Conservation (phyloP, 2,329 filamentous ascomycete genomes). For the Beauveria brongniartii region DNA sequence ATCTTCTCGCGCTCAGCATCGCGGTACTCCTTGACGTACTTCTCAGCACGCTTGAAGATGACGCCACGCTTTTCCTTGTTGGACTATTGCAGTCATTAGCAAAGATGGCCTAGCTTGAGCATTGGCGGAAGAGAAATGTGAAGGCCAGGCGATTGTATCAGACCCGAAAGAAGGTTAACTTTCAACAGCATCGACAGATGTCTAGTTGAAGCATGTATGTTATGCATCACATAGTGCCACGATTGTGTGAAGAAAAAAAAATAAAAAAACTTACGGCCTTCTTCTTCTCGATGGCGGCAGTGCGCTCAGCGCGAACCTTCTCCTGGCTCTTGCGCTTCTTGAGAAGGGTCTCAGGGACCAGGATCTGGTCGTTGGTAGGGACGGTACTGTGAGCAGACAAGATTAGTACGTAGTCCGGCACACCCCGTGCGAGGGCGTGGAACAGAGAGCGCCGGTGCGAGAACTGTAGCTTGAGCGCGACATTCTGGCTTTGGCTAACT, state of each 20-base stretch:
- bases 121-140: conserved; percentile 8
- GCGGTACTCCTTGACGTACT: conserved; percentile 99
- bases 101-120: conserved; percentile 2
- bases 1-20: conserved; percentile 98
- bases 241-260: conserved; percentile 13
- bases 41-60: conserved; percentile 99
- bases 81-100: conserved; percentile 53
- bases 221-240: conserved; percentile 70
- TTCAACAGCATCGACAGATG: conserved; percentile 93
- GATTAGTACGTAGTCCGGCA: conserved; percentile 74
- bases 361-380: conserved; percentile 88
- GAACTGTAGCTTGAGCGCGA: conserved; percentile 87
- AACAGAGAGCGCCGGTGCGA: conserved; percentile 71
- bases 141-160: conserved; percentile 49
- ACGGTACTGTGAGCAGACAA: conserved; percentile 64
- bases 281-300: conserved; percentile 72
- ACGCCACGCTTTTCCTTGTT: conserved; percentile 97
- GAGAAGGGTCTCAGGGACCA: conserved; percentile 98
- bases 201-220: conserved; percentile 84
- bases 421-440: conserved; percentile 44
- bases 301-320: conserved; percentile 90
- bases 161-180: conserved; percentile 99
- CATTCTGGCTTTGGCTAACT: conserved; percentile 89
- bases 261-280: conserved; percentile 64
- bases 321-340: conserved; percentile 99